phyloP scores from a whole-genome alignment of 805 yeast genomes.

The Lipomyces kockii region DNA sequence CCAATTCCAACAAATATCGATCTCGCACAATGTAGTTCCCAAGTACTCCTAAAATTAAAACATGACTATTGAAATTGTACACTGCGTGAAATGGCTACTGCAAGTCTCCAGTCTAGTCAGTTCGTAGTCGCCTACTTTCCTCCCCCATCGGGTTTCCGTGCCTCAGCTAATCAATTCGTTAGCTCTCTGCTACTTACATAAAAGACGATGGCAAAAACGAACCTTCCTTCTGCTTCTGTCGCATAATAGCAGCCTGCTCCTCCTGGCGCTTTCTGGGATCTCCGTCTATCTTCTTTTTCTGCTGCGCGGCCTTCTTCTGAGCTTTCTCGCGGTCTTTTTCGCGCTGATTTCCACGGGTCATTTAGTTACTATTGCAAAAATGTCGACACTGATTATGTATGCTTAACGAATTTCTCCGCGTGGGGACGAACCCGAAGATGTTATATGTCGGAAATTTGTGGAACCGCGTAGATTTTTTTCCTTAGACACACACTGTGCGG shows the following conservation, averaged over 20 bases:
- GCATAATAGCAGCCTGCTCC: slow-evolving; percentile 84
- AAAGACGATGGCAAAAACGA: neutral
- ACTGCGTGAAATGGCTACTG: neutral
- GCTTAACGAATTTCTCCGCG: neutral
- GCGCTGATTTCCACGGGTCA: slow-evolving; percentile 91
- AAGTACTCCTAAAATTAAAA: neutral
- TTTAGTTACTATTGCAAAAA: neutral
- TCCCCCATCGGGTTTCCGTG: neutral
- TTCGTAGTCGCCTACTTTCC: neutral
- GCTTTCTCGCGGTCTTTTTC: slow-evolving; percentile 91
- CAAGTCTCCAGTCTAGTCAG: neutral
- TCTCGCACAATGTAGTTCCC: neutral
- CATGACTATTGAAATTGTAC: neutral
- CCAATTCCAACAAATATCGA: neutral
- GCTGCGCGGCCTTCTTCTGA: slow-evolving; percentile 65
- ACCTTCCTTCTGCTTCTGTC: slow-evolving; percentile 86
- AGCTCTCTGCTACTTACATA: neutral
- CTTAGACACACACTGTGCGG: too few species aligned
- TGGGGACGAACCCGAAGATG: neutral
- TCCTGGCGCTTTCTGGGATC: slow-evolving; percentile 87
- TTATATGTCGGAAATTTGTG: neutral
- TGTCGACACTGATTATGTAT: neutral
- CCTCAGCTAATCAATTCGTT: neutral
- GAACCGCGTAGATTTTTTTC: neutral
- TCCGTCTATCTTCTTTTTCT: slow-evolving; percentile 73